A percentile compares a stretch with the other conserved stretches of the same genome.
These are phyloP conservation scores for Primulina eburnea DNA, from an alignment of 257 asterid species.

Conservation along the genomic window DNA sequence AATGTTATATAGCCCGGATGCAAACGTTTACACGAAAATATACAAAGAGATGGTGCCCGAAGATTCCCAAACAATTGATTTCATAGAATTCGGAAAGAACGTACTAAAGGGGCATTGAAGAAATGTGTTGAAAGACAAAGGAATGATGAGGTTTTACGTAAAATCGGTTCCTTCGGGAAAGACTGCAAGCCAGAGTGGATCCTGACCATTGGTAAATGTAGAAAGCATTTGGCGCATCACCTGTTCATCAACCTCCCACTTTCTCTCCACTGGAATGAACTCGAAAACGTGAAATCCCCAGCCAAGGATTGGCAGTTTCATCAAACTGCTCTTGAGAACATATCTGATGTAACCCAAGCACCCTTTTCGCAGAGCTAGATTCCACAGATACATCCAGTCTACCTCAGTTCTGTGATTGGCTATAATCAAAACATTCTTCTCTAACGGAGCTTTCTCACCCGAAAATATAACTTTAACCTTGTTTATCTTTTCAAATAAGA, in stretches of 20 bases:
- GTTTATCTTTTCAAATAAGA: slow-evolving; percentile 83
- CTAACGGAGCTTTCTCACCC: slow-evolving; percentile 72
- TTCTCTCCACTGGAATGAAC: slow-evolving; percentile 92
- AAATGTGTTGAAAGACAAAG: slow-evolving; percentile 16
- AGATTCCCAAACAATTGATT: background rate
- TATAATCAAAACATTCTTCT: slow-evolving; percentile 61
- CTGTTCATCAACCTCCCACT: slow-evolving; percentile 79
- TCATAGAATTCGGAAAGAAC: background rate
- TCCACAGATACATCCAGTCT: slow-evolving; percentile 98
- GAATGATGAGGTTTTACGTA: slow-evolving; percentile 48
- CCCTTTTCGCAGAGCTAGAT: slow-evolving; percentile 79
- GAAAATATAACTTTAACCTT: slow-evolving; percentile 72
- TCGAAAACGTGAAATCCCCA: slow-evolving; percentile 88
- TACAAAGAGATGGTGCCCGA: background rate
- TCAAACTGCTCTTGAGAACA: slow-evolving; percentile 84
- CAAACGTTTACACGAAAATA: background rate
- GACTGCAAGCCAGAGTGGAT: slow-evolving; percentile 91
- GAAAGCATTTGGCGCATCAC: slow-evolving; percentile 63
- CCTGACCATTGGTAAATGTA: slow-evolving; percentile 40
- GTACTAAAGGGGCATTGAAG: background rate
- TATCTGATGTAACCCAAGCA: slow-evolving; percentile 70
- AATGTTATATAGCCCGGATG: slow-evolving; percentile 1
- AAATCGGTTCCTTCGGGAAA: slow-evolving; percentile 98
- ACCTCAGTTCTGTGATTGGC: slow-evolving; percentile 95
- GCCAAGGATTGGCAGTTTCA: slow-evolving; percentile 86